A percentile compares a stretch with the other conserved stretches of the same genome.
Evolutionary conservation across 2,329 filamentous ascomycete genomes (phyloP).

Genomic region (Penicillium glabrum): DNA sequence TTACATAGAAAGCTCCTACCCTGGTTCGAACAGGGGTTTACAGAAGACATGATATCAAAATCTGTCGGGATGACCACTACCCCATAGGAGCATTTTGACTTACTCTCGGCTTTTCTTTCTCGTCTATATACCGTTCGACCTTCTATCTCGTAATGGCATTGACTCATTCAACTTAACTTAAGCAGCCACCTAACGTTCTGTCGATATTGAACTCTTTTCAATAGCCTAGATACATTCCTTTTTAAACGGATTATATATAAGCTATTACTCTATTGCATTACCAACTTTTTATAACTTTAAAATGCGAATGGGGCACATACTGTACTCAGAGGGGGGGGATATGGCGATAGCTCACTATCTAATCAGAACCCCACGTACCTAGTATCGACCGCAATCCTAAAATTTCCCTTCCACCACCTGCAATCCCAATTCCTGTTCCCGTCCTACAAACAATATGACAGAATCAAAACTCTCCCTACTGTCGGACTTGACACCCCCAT

Average conservation of each 20-base stretch:
- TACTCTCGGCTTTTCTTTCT: neutral
- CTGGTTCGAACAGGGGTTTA: neutral
- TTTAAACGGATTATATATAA: no score
- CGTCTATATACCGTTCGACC: neutral
- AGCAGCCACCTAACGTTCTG: no score
- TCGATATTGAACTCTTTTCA: no score
- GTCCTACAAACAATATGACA: neutral
- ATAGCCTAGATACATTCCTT: no score
- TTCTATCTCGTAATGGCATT: no score
- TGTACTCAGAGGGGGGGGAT: no score
- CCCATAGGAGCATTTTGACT: neutral
- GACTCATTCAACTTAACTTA: no score
- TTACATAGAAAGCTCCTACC: neutral
- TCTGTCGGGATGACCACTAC: neutral
- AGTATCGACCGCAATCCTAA: conserved; percentile 1
- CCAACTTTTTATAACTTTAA: no score
- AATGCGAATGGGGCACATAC: no score
- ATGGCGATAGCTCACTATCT: conserved; percentile 1
- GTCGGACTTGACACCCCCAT: conserved; percentile 55
- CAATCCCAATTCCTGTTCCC: neutral
- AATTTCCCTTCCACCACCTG: conserved; percentile 8
- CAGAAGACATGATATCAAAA: neutral
- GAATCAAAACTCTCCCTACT: conserved; percentile 40
- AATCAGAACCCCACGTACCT: conserved; percentile 2
- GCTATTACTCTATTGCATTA: no score